Evolutionary conservation across 2,329 filamentous ascomycete species (phyloP).

Genomic region (Phialemoniopsis sp.): DNA sequence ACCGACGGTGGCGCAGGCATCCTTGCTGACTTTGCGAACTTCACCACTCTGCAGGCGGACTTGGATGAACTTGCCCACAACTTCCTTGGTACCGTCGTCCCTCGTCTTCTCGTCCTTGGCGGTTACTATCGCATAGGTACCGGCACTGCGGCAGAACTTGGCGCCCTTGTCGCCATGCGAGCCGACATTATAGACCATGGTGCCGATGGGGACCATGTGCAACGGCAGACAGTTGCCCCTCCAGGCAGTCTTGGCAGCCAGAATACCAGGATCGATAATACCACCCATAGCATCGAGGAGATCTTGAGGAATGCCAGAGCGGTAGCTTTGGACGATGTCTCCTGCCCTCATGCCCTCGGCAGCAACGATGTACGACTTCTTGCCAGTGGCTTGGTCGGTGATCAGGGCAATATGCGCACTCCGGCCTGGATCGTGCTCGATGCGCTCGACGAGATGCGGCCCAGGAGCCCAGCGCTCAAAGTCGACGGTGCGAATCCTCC

Average conservation of each 20-base stretch:
- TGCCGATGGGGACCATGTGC: slow-evolving; percentile 95
- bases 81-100: slow-evolving; percentile 54
- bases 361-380: slow-evolving; percentile 90
- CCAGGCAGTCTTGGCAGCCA: slow-evolving; percentile 91
- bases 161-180: slow-evolving; percentile 68
- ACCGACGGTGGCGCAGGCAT: slow-evolving; percentile 92
- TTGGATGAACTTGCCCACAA: slow-evolving; percentile 74
- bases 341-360: slow-evolving; percentile 90
- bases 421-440: slow-evolving; percentile 93
- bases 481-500: slow-evolving; percentile 88
- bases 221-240: slow-evolving; percentile 92
- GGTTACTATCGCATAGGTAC: slow-evolving; percentile 84
- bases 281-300: slow-evolving; percentile 91
- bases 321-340: slow-evolving; percentile 88
- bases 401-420: slow-evolving; percentile 90
- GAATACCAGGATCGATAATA: slow-evolving; percentile 86
- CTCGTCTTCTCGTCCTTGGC: slow-evolving; percentile 74
- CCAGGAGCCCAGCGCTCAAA: slow-evolving; percentile 77
- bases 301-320: slow-evolving; percentile 81
- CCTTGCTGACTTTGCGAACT: slow-evolving; percentile 80
- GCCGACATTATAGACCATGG: slow-evolving; percentile 85
- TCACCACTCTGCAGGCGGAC: slow-evolving; percentile 91
- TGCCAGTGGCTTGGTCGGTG: slow-evolving; percentile 67
- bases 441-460: slow-evolving; percentile 83
- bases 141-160: slow-evolving; percentile 91